Base-by-base conservation (phyloP, 192 early-diverging fungal genomes). In the Lobosporangium transversale region DNA sequence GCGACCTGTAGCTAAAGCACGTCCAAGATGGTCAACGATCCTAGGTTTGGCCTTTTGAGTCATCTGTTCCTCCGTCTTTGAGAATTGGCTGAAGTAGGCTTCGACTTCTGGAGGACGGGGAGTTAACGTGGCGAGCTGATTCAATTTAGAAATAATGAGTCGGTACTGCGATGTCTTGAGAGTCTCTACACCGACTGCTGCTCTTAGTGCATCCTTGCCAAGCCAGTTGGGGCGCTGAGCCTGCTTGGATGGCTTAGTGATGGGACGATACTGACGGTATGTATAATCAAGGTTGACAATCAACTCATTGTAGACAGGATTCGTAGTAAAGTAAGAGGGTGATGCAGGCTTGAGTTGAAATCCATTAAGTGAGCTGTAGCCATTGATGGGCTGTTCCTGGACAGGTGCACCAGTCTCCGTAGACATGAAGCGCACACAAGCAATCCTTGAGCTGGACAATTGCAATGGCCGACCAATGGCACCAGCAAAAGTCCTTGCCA, bases 241-340 rank as follows among this genome's bases (percentile, higher is more conserved):
- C 10, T 21, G 40, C 70, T 79, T 66, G 33, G 67, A 62, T 5
- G 56, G 53, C 17, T 62, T 62, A 31, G 63, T 42, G 40, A 50
- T 1, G 17, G 73, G 73, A 4, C 73, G 73, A 45, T 53, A 70
- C 58, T 82, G 78, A 20, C 58, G 45, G 27, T 79, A 67, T 14
- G 91, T 75, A 4, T 70, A 66, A 69, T 93, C 90, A 21, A 95
- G 57, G 2, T 85, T 84, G 31, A 91, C 87, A 10, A 96, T 56
- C n/a, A 90, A 73, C 32, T 91, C 86, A 70, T 89, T 90, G 83
- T 92, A 96, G 40, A 82, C 80, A 44, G 89, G 89, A 81, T 94
- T 94, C 0, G 90, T 90, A 31, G 94, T 96, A 67, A 98, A 98
- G 81, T 95, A 98, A 10, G 94, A 92, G 0, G 91, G 78, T 11